These are phyloP conservation scores for Solanum stenotomum DNA, from an alignment of 257 asterid genomes.

Conservation along the genomic window DNA sequence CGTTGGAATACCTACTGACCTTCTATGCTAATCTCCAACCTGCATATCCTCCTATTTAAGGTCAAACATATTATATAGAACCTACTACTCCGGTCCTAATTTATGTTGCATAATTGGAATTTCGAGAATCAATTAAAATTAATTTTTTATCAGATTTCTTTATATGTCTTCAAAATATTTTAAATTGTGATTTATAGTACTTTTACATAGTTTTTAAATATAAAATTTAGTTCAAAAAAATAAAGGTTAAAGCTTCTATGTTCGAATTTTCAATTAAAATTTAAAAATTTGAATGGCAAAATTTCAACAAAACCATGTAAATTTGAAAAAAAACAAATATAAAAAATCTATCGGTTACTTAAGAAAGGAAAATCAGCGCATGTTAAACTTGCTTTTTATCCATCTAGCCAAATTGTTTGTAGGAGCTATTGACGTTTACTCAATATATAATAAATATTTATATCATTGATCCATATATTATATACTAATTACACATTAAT, in stretches of 20 bases:
- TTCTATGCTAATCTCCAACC: no score
- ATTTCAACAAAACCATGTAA: neutral
- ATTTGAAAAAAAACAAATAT: no score
- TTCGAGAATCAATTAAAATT: no score
- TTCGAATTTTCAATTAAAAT: no score
- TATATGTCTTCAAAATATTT: no score
- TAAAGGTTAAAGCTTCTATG: no score
- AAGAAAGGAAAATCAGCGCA: neutral
- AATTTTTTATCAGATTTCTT: no score
- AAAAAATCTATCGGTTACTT: neutral
- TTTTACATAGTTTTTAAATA: no score
- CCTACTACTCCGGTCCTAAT: neutral
- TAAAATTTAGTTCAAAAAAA: no score
- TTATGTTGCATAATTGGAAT: neutral
- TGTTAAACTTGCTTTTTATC: neutral
- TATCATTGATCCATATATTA: neutral
- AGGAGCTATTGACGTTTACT: neutral
- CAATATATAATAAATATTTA: neutral
- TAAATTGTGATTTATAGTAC: no score
- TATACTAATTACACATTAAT: neutral
- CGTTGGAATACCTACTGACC: neutral
- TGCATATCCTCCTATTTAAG: neutral
- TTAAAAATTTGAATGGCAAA: neutral
- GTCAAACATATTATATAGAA: neutral
- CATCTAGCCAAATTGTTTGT: neutral